Evolutionary conservation across 192 early-diverging fungal genomes (phyloP), one percentile per base, ranked within the genome.

Genomic region (Diversispora eburnea): DNA sequence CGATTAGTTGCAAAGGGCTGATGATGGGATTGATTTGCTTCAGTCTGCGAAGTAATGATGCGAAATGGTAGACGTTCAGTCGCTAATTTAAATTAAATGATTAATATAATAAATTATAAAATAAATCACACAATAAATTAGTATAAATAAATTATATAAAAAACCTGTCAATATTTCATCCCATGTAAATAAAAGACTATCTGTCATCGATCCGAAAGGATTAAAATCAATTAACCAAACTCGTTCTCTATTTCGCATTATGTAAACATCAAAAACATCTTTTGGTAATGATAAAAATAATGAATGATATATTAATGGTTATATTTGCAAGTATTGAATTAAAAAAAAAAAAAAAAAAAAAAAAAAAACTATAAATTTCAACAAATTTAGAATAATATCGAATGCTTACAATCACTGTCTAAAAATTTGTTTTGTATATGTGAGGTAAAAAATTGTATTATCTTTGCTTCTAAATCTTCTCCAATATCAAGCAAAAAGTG

Each of bases 261-360:
- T 77, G 73, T 97, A 98, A 4, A 93, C 91, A 76, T 99, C 98
- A 78, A 98, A 94, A 20, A 92, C 91, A 78, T 90, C 93, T 93
- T 33, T 33, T 33, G 25, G 25, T 33, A 33, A 33, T 33, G 25
- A 33, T 33, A 33, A 33, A 33, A 33, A 2, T 33, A 33, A 33
- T 33, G 25, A 33, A 33, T 33, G 75, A 43, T 55, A 46, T 22
- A 12, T 72, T 41, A 22, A 75, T 6, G n/a, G 41, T 55, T 48
- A 33, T 77, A 15, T 64, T 51, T 4, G 39, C 2, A 19, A 33
- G n/a, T 5, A 3, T 54, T 39, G 3, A 15, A 62, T 49, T 17
- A 22, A 63, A 77, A 72, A 76, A 13, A n/a, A 43, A n/a, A n/a
- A 77, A 42, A 3, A 5, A 68, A 12, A 41, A 33, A 5, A 10